Percentiles rank a stretch among this genome's conserved stretches.
These are phyloP conservation scores for Coemansia sp. DNA, from an alignment of 192 early-diverging fungal species.

Conservation along the genomic window DNA sequence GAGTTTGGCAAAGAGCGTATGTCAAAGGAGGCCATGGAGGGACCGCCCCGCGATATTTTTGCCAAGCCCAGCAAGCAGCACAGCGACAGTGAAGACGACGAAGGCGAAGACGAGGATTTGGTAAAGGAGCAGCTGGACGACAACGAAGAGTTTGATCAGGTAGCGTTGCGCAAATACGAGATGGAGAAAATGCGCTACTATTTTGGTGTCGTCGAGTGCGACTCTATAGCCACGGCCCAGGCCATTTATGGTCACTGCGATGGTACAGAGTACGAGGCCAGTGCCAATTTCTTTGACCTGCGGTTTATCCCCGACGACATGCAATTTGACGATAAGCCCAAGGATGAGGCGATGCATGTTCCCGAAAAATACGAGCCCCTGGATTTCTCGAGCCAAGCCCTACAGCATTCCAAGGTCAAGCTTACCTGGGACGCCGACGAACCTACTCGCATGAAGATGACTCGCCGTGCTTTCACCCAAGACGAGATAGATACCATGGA, in stretches of 20 bases:
- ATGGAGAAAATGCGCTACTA: conserved; percentile 86
- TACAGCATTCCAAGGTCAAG: conserved; percentile 91
- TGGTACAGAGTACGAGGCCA: conserved; percentile 87
- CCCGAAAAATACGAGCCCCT: conserved; percentile 69
- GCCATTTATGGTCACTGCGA: conserved; percentile 82
- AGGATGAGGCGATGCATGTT: conserved; percentile 58
- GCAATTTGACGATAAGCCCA: conserved; percentile 75
- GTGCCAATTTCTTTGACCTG: conserved; percentile 91
- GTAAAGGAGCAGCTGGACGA: conserved; percentile 55
- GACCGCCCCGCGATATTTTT: conserved; percentile 48
- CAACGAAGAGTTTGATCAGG: conserved; percentile 78
- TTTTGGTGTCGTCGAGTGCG: conserved; percentile 94
- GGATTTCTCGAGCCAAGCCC: conserved; percentile 74
- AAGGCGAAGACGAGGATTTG: conserved; percentile 22
- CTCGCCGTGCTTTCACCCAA: conserved; percentile 79
- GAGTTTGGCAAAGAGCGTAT: conserved; percentile 74
- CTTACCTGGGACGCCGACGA: conserved; percentile 97
- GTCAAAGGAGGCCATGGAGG: conserved; percentile 45
- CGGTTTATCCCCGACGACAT: conserved; percentile 91
- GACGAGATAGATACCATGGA: conserved; percentile 90
- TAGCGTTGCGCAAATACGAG: conserved; percentile 87
- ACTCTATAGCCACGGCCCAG: conserved; percentile 77
- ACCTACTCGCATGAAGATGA: conserved; percentile 75
- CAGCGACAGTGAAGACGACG: conserved; percentile 34
- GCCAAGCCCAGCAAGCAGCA: conserved; percentile 24